Base-by-base conservation (phyloP, 345 rosid genomes). In the Tarenaya hassleriana region DNA sequence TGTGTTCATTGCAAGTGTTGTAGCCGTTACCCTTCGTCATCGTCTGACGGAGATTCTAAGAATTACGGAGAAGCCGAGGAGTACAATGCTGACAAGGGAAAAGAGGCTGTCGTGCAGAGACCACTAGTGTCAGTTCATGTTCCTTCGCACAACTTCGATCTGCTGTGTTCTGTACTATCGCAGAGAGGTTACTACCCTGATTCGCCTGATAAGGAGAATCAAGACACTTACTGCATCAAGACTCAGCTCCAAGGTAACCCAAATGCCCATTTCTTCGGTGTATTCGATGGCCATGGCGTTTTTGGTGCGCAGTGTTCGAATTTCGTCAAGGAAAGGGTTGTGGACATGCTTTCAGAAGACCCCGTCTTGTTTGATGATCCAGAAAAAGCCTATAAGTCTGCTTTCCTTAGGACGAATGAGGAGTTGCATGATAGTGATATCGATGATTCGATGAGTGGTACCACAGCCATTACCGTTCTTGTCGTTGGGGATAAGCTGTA, bases 401-500 rank as follows among this genome's bases (percentile, higher is more conserved):
- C 99, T 2, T 85, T 85, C 58, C 15, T 63, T 2, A 65, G 67
- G 35, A 80, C 81, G 1, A 92, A 92, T 43, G 50, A 63, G 7
- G 95, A 85, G 77, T 69, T 92, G 51, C 97, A 74, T 47, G 45
- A 48, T 10, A 85, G 95, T 54, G 83, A 73, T 20, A 78, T 92
- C 63, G 99, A 92, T 65, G 99, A 92, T 69, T 39, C 94, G 8
- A 71, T 80, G 94, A 88, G 99, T 60, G 97, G 99, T 38, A 92
- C 97, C 10, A 88, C 99, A 1, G 95, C 97, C 0, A 88, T 92
- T 48, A 83, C 97, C 0, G 99, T 83, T 62, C 91, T 92, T 73
- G 82, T 85, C 27, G 51, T 78, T 66, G 99, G 82, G 50, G 91
- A 92, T 66, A 77, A 66, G 58, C 70, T 92, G 19, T 75, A 79